Percentiles rank a stretch among this genome's conserved stretches.
These are phyloP conservation scores for Yamadazyma philogaea DNA, from an alignment of 805 yeast genomes.

Conservation along the genomic window DNA sequence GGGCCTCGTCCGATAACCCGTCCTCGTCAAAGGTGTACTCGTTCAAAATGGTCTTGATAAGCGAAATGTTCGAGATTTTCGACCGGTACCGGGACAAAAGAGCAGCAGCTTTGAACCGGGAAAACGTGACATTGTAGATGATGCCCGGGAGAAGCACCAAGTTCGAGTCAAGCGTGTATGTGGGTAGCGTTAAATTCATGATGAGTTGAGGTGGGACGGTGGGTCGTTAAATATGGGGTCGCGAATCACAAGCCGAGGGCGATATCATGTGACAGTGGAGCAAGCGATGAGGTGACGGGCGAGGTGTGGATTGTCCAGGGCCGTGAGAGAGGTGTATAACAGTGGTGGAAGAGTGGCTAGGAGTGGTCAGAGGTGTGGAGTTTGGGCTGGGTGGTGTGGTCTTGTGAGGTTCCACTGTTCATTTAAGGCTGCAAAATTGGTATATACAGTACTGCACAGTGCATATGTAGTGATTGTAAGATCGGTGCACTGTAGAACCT, in stretches of 20 bases:
- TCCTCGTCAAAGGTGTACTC: slow-evolving; percentile 34
- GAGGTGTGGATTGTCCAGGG: too few species aligned
- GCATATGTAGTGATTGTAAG: too few species aligned
- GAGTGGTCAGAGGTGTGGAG: too few species aligned
- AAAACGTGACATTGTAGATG: slow-evolving; percentile 54
- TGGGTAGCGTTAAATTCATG: slow-evolving; percentile 27
- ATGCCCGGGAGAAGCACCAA: slow-evolving; percentile 60
- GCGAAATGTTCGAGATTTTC: slow-evolving; percentile 24
- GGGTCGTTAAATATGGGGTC: background rate
- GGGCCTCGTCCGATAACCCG: slow-evolving; percentile 28
- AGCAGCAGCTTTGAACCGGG: slow-evolving; percentile 45
- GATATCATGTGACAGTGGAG: slow-evolving; percentile 5
- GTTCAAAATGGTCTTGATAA: slow-evolving; percentile 28
- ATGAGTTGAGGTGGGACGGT: background rate
- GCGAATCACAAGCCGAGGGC: slow-evolving; percentile 9
- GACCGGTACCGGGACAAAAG: slow-evolving; percentile 42
- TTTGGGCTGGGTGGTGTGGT: too few species aligned
- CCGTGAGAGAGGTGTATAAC: too few species aligned
- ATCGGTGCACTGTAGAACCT: too few species aligned
- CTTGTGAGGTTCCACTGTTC: too few species aligned
- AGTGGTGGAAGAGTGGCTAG: too few species aligned
- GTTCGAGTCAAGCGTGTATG: slow-evolving; percentile 40
- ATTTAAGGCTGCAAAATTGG: too few species aligned
- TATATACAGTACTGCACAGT: too few species aligned
- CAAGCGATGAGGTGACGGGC: too few species aligned